Evolutionary conservation across 164 flowering plant genomes (phyloP).

Genomic region (Stephania japonica): DNA sequence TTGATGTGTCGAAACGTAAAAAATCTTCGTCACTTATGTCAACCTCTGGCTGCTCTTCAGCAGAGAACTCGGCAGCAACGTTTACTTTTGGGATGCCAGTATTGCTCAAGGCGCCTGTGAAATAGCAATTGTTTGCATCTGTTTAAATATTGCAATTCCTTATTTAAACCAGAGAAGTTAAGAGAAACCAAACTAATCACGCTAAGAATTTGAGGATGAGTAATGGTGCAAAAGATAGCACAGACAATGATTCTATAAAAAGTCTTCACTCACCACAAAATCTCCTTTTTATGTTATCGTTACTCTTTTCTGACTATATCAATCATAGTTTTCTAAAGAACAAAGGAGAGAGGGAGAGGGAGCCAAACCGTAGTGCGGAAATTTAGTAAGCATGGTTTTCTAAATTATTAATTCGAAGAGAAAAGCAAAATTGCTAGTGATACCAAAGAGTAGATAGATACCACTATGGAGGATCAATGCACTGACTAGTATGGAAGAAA

Average conservation of each 20-base stretch:
- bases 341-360: too few relatives aligned
- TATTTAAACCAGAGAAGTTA: neutral
- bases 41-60: slow-evolving; percentile 73
- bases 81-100: slow-evolving; percentile 86
- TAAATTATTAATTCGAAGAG: neutral
- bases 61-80: slow-evolving; percentile 44
- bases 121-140: slow-evolving; percentile 2
- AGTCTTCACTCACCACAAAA: neutral
- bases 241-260: neutral
- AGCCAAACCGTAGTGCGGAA: too few relatives aligned
- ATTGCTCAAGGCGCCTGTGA: slow-evolving; percentile 86
- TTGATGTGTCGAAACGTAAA: slow-evolving; percentile 82
- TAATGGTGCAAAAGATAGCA: neutral
- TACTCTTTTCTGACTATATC: neutral
- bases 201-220: too few relatives aligned
- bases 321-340: too few relatives aligned
- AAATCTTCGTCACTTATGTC: slow-evolving; percentile 93
- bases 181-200: neutral
- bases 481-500: too few relatives aligned
- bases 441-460: neutral
- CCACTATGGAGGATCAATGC: neutral
- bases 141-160: neutral
- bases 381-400: too few relatives aligned
- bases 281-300: neutral
- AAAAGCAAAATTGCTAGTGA: too few relatives aligned